Evolutionary conservation across 2,329 filamentous ascomycete genomes (phyloP).

Genomic region (Diaporthe citrichinensis): DNA sequence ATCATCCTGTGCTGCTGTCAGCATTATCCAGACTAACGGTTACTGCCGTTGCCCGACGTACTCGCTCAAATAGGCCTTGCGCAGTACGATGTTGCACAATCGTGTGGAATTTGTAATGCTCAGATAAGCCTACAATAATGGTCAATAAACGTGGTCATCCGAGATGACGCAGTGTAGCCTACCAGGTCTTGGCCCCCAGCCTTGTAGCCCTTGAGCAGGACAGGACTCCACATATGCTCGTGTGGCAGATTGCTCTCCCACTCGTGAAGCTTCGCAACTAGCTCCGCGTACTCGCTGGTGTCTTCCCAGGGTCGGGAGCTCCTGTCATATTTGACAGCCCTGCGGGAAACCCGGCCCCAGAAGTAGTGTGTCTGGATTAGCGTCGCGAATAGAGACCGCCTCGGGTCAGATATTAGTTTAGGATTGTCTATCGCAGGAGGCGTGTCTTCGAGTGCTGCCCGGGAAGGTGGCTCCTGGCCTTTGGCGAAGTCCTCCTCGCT

Average conservation of each 20-base stretch:
- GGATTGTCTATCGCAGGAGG: slow-evolving; percentile 64
- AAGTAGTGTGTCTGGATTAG: slow-evolving; percentile 68
- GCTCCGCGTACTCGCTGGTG: slow-evolving; percentile 62
- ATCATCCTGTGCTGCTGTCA: slow-evolving; percentile 56
- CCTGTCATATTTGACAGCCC: slow-evolving; percentile 61
- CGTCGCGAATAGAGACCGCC: slow-evolving; percentile 68
- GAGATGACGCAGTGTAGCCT: slow-evolving; percentile 40
- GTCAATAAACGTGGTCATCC: neutral
- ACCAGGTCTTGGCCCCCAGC: slow-evolving; percentile 65
- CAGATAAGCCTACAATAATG: slow-evolving; percentile 62
- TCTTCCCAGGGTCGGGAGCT: slow-evolving; percentile 62
- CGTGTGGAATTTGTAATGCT: slow-evolving; percentile 68
- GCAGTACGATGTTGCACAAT: slow-evolving; percentile 69
- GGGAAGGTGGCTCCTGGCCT: slow-evolving; percentile 61
- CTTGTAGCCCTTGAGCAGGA: slow-evolving; percentile 61
- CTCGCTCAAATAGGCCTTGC: slow-evolving; percentile 68
- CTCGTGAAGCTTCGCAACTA: slow-evolving; percentile 58
- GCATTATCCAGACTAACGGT: neutral
- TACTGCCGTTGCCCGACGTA: slow-evolving; percentile 48
- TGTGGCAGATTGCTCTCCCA: slow-evolving; percentile 65
- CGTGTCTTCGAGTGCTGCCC: slow-evolving; percentile 68
- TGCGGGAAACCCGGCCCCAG: slow-evolving; percentile 67
- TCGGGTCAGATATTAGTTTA: slow-evolving; percentile 56
- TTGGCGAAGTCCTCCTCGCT: slow-evolving; percentile 66
- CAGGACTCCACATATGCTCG: slow-evolving; percentile 62